phyloP scores from a whole-genome alignment of 768 basidiomycete species.

The Phylloporus scabripes region DNA sequence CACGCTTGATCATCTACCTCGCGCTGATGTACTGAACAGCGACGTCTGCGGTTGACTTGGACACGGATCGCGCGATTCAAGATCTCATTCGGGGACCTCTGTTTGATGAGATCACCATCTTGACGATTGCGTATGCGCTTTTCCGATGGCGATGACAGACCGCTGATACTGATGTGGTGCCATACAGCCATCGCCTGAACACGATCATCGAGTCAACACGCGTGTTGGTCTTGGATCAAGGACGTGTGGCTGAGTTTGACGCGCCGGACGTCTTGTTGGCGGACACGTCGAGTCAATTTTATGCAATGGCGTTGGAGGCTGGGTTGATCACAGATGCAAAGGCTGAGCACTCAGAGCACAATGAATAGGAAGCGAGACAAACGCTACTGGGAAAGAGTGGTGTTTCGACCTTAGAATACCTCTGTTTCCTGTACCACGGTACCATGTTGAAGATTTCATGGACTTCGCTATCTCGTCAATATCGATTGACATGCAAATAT shows the following conservation, averaged over 20 bases:
- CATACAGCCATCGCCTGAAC: conserved; percentile 64
- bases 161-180: no score
- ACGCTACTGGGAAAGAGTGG: no score
- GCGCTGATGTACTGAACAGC: conserved; percentile 37
- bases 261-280: conserved; percentile 58
- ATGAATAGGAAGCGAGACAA: no score
- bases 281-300: conserved; percentile 51
- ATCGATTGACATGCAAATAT: no score
- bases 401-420: no score
- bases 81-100: conserved; percentile 77
- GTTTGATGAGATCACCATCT: conserved; percentile 73
- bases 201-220: conserved; percentile 80
- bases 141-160: no score
- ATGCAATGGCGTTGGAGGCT: conserved; percentile 60
- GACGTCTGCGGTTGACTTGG: conserved; percentile 85
- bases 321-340: conserved; percentile 33
- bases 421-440: no score
- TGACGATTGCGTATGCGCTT: conserved; percentile 76
- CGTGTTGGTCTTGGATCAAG: conserved; percentile 77
- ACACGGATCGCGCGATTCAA: conserved; percentile 87
- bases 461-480: no score
- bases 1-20: neutral
- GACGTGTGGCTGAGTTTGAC: conserved; percentile 77
- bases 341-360: no score
- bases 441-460: no score